Percentiles rank a stretch among this genome's conserved stretches.
Conservation (phyloP, 805 yeast species). For the Candida chilensis region DNA sequence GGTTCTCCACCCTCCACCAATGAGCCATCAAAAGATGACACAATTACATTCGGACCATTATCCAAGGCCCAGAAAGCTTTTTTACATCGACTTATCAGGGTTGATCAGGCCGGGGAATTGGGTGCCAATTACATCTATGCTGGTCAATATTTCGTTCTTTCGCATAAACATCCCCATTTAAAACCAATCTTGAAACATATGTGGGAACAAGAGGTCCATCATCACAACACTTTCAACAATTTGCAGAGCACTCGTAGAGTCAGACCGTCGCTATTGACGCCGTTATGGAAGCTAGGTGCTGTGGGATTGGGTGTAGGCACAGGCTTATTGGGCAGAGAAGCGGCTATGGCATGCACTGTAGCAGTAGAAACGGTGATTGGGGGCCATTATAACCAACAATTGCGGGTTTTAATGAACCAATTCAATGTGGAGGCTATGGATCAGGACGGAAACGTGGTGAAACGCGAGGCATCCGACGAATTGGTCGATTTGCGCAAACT, state of each 20-base stretch:
- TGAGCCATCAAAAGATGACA: too few species aligned
- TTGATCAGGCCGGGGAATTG: slow-evolving; percentile 96
- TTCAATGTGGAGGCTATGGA: slow-evolving; percentile 35
- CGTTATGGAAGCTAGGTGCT: slow-evolving; percentile 91
- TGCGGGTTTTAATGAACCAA: slow-evolving; percentile 65
- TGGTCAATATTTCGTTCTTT: slow-evolving; percentile 78
- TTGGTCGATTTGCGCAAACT: slow-evolving; percentile 46
- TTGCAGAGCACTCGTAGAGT: slow-evolving; percentile 73
- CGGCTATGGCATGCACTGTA: slow-evolving; percentile 99
- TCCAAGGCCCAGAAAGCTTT: slow-evolving; percentile 58
- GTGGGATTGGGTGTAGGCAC: slow-evolving; percentile 79
- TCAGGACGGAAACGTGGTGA: slow-evolving; percentile 12
- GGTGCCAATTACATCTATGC: slow-evolving; percentile 92
- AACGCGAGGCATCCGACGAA: slow-evolving; percentile 38
- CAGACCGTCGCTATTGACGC: slow-evolving; percentile 87
- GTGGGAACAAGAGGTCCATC: slow-evolving; percentile 98
- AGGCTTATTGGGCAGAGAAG: slow-evolving; percentile 82
- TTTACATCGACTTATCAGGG: slow-evolving; percentile 70
- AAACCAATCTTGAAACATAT: slow-evolving; percentile 81
- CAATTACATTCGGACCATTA: too few species aligned
- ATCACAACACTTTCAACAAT: slow-evolving; percentile 75
- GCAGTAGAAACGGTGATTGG: slow-evolving; percentile 99
- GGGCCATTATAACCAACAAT: slow-evolving; percentile 86
- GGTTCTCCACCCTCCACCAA: too few species aligned
- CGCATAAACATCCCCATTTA: slow-evolving; percentile 61